Percentiles rank a stretch among this genome's conserved stretches.
Evolutionary conservation across 306 rosid genomes (phyloP).

Genomic region (Parietaria judaica): DNA sequence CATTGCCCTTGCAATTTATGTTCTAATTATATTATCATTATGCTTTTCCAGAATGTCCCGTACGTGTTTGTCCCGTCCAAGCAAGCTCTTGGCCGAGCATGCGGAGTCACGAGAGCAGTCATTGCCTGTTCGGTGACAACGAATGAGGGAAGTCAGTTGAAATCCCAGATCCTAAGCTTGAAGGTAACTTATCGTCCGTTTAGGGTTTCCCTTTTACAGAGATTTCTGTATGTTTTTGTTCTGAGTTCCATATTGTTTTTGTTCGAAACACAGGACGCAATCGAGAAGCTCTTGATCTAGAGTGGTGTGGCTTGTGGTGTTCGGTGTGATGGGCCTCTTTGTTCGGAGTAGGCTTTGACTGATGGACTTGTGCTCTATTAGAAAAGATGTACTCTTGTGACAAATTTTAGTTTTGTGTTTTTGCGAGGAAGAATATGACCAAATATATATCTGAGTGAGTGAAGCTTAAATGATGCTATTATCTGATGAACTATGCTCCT

Average conservation of each 20-base stretch:
- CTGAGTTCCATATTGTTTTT: neutral
- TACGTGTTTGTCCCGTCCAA: slow-evolving; percentile 83
- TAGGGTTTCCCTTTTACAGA: neutral
- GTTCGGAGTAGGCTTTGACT: slow-evolving; percentile 71
- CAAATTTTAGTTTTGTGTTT: slow-evolving; percentile 20
- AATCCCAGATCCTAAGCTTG: slow-evolving; percentile 72
- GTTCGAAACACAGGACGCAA: slow-evolving; percentile 61
- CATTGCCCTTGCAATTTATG: no score
- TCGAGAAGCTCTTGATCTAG: slow-evolving; percentile 83
- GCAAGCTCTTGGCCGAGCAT: slow-evolving; percentile 92
- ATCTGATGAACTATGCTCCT: slow-evolving; percentile 9
- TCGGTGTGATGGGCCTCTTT: slow-evolving; percentile 82
- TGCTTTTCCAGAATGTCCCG: slow-evolving; percentile 61
- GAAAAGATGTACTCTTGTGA: slow-evolving; percentile 18
- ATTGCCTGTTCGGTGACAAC: slow-evolving; percentile 84
- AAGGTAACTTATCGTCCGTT: slow-evolving; percentile 37
- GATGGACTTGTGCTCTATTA: slow-evolving; percentile 39
- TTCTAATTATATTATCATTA: neutral
- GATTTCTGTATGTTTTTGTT: neutral
- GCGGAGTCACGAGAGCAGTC: slow-evolving; percentile 88
- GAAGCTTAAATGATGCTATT: slow-evolving; percentile 14
- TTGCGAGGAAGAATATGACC: slow-evolving; percentile 13
- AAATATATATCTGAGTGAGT: slow-evolving; percentile 15
- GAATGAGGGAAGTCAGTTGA: slow-evolving; percentile 91
- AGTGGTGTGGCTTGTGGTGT: slow-evolving; percentile 4